A percentile compares a stretch with the other conserved stretches of the same genome.
These are phyloP conservation scores for Solioccasus polychromus DNA, from an alignment of 768 basidiomycete genomes.

Conservation along the genomic window DNA sequence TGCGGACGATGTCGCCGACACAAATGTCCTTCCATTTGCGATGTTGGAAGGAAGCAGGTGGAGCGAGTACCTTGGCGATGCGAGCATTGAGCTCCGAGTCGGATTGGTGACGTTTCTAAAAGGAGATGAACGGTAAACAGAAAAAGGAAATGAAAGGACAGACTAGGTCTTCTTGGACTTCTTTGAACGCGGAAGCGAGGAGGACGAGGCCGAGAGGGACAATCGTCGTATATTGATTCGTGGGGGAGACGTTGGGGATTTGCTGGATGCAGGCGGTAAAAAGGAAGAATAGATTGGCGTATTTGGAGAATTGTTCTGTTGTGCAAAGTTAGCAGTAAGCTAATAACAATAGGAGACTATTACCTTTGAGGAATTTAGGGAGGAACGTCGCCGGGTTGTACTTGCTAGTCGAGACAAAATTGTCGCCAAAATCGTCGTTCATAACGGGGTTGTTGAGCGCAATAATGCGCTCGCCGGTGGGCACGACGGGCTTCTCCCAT, in stretches of 20 bases:
- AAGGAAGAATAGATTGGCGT: slow-evolving; percentile 97
- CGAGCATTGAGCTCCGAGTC: slow-evolving; percentile 90
- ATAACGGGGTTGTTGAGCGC: slow-evolving; percentile 73
- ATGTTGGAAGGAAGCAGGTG: slow-evolving; percentile 60
- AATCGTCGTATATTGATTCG: slow-evolving; percentile 93
- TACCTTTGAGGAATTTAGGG: slow-evolving; percentile 92
- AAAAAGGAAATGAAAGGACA: neutral
- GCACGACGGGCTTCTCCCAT: slow-evolving; percentile 68
- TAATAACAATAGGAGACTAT: neutral
- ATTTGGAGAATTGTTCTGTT: slow-evolving; percentile 98
- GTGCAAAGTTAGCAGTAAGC: neutral
- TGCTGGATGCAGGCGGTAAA: slow-evolving; percentile 98
- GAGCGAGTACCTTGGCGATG: slow-evolving; percentile 67
- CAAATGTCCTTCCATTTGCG: slow-evolving; percentile 86
- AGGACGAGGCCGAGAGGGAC: slow-evolving; percentile 85
- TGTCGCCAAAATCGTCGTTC: slow-evolving; percentile 68
- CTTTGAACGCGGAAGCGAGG: slow-evolving; percentile 93
- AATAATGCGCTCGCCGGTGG: slow-evolving; percentile 74
- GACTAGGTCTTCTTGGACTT: slow-evolving; percentile 88
- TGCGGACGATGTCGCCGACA: slow-evolving; percentile 89
- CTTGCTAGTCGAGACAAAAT: slow-evolving; percentile 92
- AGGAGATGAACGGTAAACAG: slow-evolving; percentile 10
- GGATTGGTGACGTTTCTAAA: slow-evolving; percentile 93
- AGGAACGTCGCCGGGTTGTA: slow-evolving; percentile 86
- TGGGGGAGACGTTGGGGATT: slow-evolving; percentile 96